Evolutionary conservation across 2,329 filamentous ascomycete species (phyloP).

Genomic region (Sporothrix brunneoviolacea): DNA sequence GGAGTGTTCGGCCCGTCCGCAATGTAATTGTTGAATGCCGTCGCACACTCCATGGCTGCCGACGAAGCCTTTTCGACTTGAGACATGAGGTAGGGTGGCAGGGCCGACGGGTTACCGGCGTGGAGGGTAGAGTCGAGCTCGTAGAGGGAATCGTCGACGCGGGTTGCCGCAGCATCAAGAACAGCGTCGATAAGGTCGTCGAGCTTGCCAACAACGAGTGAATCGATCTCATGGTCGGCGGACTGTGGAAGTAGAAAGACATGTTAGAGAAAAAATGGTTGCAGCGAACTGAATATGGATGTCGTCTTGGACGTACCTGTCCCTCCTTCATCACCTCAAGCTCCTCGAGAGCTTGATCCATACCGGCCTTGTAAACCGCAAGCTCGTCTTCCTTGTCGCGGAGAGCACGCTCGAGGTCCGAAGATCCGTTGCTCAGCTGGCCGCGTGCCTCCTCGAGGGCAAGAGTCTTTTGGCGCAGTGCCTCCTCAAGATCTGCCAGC

Average conservation of each 20-base stretch:
- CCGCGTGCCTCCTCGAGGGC: conserved; percentile 77
- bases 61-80: conserved; percentile 96
- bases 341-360: conserved; percentile 93
- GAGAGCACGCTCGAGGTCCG: conserved; percentile 77
- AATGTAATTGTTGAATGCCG: conserved; percentile 97
- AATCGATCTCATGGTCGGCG: conserved; percentile 82
- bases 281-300: no score
- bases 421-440: conserved; percentile 71
- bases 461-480: conserved; percentile 78
- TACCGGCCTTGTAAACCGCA: conserved; percentile 94
- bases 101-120: conserved; percentile 96
- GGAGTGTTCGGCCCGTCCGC: conserved; percentile 89
- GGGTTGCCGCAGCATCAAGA: conserved; percentile 82
- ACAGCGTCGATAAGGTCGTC: conserved; percentile 98
- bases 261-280: neutral
- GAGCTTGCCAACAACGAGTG: conserved; percentile 83
- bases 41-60: conserved; percentile 94
- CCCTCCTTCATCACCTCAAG: conserved; percentile 78
- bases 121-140: conserved; percentile 98
- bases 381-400: conserved; percentile 96
- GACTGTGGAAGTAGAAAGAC: conserved; percentile 56
- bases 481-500: conserved; percentile 93
- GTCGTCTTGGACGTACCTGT: conserved; percentile 32
- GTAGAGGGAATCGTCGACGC: conserved; percentile 93
- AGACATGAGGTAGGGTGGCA: conserved; percentile 86